Base-by-base conservation (phyloP, 257 asterid species). In the Cordia subcordata region DNA sequence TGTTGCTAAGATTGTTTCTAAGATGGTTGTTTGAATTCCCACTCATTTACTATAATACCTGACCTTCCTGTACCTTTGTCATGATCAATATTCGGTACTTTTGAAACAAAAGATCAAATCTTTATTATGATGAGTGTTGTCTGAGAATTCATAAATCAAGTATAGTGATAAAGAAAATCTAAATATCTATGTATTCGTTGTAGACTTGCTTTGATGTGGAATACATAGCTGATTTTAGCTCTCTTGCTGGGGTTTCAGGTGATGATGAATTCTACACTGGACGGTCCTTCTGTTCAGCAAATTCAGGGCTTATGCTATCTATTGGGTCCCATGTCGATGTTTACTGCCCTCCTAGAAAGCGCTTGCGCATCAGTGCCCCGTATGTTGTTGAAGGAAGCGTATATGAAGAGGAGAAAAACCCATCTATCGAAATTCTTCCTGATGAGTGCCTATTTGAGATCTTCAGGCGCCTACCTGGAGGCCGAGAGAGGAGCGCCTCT, bases 371-470 rank as follows among this genome's bases (percentile, higher is more conserved):
- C 68, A 67, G 70, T 13, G 77, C 79, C 61, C 84, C 92, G 3
- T 77, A 68, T 50, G 32, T 75, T 20, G 35, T 73, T 15, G 70
- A 75, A 46, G 65, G 76, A 54, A 49, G 32, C 15, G 0, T 71
- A 40, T 66, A 57, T 68, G 58, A 47, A 19, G 76, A 71, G 58
- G 75, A 80, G 49, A 73, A 69, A 54, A 77, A 65, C 32, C 85
- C 87, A 27, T 78, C 97, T 55, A 85, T 84, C 13, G 91, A 92
- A 22, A 55, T 49, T 14, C 99, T 92, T 58, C 99, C 99, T 0
- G 88, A 92, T 1, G 96, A 88, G 69, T 92, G 99, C 77, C 71
- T 92, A 33, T 81, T 79, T 9, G 99, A 92, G 94, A 84, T 92
- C 87, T 79, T 92, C 72, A 72, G 82, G 17, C 90, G 70, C 64